Base-by-base conservation (phyloP, 2,329 filamentous ascomycete genomes). In the Orbilia ellipsospora region DNA sequence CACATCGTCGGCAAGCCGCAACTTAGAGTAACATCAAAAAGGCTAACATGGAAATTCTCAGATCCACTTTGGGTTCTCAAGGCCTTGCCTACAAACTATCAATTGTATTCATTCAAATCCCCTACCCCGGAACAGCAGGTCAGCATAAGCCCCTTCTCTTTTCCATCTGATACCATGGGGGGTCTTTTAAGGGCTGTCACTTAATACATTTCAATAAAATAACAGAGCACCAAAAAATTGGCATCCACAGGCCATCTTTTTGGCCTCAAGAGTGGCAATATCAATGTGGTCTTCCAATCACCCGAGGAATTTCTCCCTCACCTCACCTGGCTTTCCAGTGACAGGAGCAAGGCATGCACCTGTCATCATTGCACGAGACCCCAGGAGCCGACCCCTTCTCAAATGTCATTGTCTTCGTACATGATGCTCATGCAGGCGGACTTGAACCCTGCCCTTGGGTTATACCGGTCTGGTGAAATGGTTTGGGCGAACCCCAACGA, bases 401-500 rank as follows among this genome's bases (percentile, higher is more conserved):
- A 65, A 23, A 48, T 75, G n/a, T 60, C 64, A 31, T 56, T 64
- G 26, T 52, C 72, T 15, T 26, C 66, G 5, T 68, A 64, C n/a
- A 10, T 65, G 12, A 52, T 40, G 18, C 54, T 75, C 44, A 75
- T 75, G 64, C 72, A 75, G 20, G 56, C 64, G 20, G 72, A 75
- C 44, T 45, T 59, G 20, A 60, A 63, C 26, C 72, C 72, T 60
- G 60, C 72, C 16, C 51, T 50, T 31, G 72, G 72, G 20, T 59
- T 75, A 13, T 75, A 75, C 50, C 52, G 64, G 36, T 59, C 72
- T 63, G 72, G 72, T 4, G 72, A 75, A 44, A 75, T 75, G 72
- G 72, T 75, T 15, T 75, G 72, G 72, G 72, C 72, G 26, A 75
- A 75, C 40, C 72, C 72, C 5, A 56, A 68, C 40, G 72, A 75